A percentile compares a stretch with the other conserved stretches of the same genome.
Conservation (phyloP, 1,284 basidiomycete species). For the Leccinum angustisporum region DNA sequence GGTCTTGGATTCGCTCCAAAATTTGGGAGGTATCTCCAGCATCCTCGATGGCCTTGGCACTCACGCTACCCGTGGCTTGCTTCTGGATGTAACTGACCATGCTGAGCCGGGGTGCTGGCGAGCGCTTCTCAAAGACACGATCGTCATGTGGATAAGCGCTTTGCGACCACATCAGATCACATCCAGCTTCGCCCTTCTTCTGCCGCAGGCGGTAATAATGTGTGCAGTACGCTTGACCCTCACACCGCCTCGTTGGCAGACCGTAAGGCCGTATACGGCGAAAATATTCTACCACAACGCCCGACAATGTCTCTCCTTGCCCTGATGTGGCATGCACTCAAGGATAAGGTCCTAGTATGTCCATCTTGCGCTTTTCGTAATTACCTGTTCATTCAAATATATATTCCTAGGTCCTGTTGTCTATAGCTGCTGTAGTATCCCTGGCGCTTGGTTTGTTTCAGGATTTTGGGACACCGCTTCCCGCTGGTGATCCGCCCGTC, state of each 20-base stretch:
- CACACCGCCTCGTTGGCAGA: conserved; percentile 60
- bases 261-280: conserved; percentile 76
- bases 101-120: conserved; percentile 35
- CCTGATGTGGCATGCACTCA: conserved; percentile 93
- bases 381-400: conserved; percentile 4
- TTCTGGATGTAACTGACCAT: neutral
- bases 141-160: conserved; percentile 12
- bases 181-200: conserved; percentile 35
- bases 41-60: conserved; percentile 79
- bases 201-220: conserved; percentile 38
- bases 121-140: conserved; percentile 44
- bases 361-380: neutral
- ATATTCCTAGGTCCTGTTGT: conserved; percentile 71
- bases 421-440: conserved; percentile 89
- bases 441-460: conserved; percentile 94
- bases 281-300: conserved; percentile 79
- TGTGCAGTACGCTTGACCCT: conserved; percentile 31
- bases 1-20: conserved; percentile 63
- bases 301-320: conserved; percentile 77
- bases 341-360: conserved; percentile 92
- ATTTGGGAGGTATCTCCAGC: conserved; percentile 73
- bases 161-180: conserved; percentile 24
- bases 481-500: conserved; percentile 62
- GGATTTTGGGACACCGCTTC: conserved; percentile 76
- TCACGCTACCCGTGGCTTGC: conserved; percentile 56